These are phyloP conservation scores for Pterulicium gracile DNA, from an alignment of 1,284 basidiomycete genomes.

Conservation along the genomic window DNA sequence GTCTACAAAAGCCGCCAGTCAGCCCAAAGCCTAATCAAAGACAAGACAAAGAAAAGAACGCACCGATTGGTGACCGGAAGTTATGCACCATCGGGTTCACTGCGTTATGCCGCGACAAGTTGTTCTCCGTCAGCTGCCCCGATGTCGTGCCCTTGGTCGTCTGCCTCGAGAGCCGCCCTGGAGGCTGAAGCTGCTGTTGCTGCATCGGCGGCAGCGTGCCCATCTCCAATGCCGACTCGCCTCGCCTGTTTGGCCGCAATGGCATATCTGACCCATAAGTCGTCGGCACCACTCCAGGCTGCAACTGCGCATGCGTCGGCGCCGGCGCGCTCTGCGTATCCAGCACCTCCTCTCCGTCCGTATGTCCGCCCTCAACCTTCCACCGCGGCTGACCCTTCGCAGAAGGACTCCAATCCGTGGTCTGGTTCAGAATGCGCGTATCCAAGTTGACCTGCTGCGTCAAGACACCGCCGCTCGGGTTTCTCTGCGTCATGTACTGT, in stretches of 20 bases:
- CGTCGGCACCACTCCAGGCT: too few relatives aligned
- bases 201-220: slow-evolving; percentile 29
- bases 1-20: neutral
- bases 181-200: too few relatives aligned
- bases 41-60: slow-evolving; percentile 11
- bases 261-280: neutral
- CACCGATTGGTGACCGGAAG: slow-evolving; percentile 43
- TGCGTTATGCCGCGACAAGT: slow-evolving; percentile 24
- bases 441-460: neutral
- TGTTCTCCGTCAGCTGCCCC: slow-evolving; percentile 22
- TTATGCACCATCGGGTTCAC: slow-evolving; percentile 34
- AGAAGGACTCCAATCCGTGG: neutral
- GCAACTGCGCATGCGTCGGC: too few relatives aligned
- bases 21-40: neutral
- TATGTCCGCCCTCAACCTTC: neutral
- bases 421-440: neutral
- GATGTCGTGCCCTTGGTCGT: neutral
- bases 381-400: neutral
- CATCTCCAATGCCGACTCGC: slow-evolving; percentile 13
- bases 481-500: neutral
- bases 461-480: neutral
- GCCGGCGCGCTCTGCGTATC: too few relatives aligned
- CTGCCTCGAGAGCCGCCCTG: slow-evolving; percentile 21
- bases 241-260: neutral
- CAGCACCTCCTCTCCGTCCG: too few relatives aligned